phyloP scores from a whole-genome alignment of 1,139 yeast species.

The Kurtzmaniella quercitrusa region DNA sequence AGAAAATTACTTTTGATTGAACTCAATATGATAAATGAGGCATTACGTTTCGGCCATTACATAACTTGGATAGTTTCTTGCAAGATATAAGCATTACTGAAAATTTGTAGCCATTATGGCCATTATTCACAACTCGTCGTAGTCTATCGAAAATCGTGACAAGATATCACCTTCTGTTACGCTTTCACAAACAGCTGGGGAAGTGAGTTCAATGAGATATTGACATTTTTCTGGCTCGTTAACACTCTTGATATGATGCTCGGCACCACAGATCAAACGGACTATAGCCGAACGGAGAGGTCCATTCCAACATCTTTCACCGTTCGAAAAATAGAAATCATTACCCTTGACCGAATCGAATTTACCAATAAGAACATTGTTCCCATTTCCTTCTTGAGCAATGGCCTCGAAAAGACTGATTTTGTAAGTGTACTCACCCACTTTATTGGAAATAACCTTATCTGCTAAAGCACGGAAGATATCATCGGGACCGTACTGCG shows the following conservation, averaged over 20 bases:
- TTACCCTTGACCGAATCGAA: conserved; percentile 37
- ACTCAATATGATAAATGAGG: no score
- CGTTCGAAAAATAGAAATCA: conserved; percentile 45
- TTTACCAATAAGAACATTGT: conserved; percentile 50
- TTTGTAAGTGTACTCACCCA: conserved; percentile 72
- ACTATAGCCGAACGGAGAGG: conserved; percentile 73
- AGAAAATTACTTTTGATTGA: conserved; percentile 69
- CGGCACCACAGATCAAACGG: conserved; percentile 63
- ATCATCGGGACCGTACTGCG: conserved; percentile 59
- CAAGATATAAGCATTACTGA: background rate
- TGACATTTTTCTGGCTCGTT: conserved; percentile 89
- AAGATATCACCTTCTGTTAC: conserved; percentile 28
- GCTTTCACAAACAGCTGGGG: conserved; percentile 68
- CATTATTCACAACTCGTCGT: conserved; percentile 3
- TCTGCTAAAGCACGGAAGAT: conserved; percentile 57
- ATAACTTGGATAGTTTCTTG: background rate
- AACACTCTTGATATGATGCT: conserved; percentile 55
- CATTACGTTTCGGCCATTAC: no score
- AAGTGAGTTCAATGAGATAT: conserved; percentile 56
- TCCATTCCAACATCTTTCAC: conserved; percentile 96
- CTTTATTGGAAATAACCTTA: conserved; percentile 41
- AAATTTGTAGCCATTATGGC: background rate
- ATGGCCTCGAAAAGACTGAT: conserved; percentile 57
- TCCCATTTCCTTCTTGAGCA: conserved; percentile 52
- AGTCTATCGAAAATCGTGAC: conserved; percentile 20